Conservation (phyloP, 345 rosid species). For the Aurinia saxatilis region DNA sequence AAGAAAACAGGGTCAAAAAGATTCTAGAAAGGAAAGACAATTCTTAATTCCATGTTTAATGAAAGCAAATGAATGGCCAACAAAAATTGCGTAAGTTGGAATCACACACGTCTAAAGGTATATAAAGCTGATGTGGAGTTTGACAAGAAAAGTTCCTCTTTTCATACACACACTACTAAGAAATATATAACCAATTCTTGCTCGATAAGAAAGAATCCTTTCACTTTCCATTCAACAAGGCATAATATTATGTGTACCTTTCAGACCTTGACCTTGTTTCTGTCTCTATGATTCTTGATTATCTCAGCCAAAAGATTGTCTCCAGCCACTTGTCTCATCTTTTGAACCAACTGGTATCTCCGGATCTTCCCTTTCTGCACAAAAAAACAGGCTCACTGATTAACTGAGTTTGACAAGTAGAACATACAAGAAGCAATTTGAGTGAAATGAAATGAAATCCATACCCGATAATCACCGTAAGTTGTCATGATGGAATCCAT, state of each 20-base stretch:
- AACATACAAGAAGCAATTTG: not conserved
- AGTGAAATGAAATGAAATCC: not conserved
- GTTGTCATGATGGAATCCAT: constrained; percentile 37
- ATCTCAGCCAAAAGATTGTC: constrained; percentile 24
- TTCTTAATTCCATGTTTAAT: not conserved
- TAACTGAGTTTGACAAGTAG: too few species aligned
- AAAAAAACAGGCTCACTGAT: not conserved
- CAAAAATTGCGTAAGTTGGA: constrained; percentile 12
- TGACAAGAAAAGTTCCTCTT: not conserved
- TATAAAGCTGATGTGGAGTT: constrained; percentile 12
- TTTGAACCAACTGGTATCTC: constrained; percentile 24
- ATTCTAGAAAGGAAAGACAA: not conserved
- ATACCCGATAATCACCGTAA: constrained; percentile 42
- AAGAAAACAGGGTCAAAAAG: not conserved
- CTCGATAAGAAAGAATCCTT: constrained; percentile 26
- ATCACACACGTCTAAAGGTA: constrained; percentile 25
- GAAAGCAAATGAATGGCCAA: constrained; percentile 13
- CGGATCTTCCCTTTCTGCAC: constrained; percentile 24
- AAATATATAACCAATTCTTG: constrained; percentile 6
- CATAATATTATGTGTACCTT: too few species aligned
- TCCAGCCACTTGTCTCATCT: constrained; percentile 30
- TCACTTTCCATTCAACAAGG: constrained; percentile 5
- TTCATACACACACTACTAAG: too few species aligned
- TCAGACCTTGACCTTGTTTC: constrained; percentile 13
- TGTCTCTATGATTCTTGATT: constrained; percentile 21